Percentiles rank a stretch among this genome's conserved stretches.
Evolutionary conservation across 2,329 filamentous ascomycete genomes (phyloP).

Genomic region (Colletotrichum sojae): DNA sequence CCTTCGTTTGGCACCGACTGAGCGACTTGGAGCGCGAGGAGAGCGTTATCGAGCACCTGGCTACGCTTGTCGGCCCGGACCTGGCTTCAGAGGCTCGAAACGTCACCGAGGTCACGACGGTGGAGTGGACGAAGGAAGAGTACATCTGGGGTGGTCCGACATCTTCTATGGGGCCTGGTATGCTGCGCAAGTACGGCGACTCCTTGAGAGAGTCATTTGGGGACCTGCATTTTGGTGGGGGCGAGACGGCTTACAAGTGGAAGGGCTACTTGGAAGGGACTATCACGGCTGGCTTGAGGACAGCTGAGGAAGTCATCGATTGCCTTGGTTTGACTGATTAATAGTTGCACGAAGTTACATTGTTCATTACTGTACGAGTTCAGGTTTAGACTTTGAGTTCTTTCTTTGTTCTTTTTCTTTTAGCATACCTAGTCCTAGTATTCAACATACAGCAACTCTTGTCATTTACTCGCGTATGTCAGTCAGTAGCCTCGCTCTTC

Average conservation of each 20-base stretch:
- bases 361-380: too few species aligned
- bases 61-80: slow-evolving; percentile 35
- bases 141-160: slow-evolving; percentile 41
- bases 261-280: slow-evolving; percentile 48
- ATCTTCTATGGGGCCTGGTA: slow-evolving; percentile 24
- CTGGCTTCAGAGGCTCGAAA: slow-evolving; percentile 32
- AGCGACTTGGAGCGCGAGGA: slow-evolving; percentile 29
- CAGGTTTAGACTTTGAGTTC: too few species aligned
- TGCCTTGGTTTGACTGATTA: background rate
- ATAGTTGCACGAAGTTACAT: too few species aligned
- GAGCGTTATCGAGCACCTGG: slow-evolving; percentile 42
- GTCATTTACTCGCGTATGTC: too few species aligned
- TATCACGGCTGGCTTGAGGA: slow-evolving; percentile 42
- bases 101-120: slow-evolving; percentile 34
- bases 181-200: slow-evolving; percentile 29
- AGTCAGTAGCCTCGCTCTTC: too few species aligned
- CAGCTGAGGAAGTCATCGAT: slow-evolving; percentile 16
- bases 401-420: too few species aligned
- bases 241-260: slow-evolving; percentile 45
- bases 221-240: slow-evolving; percentile 46
- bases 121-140: slow-evolving; percentile 43
- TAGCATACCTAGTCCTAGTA: too few species aligned
- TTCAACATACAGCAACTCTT: too few species aligned
- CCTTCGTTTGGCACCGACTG: slow-evolving; percentile 46
- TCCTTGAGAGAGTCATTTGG: slow-evolving; percentile 49